Percentiles rank a stretch among this genome's conserved stretches.
These are phyloP conservation scores for Fagus sylvatica DNA, from an alignment of 306 rosid genomes.

Conservation along the genomic window DNA sequence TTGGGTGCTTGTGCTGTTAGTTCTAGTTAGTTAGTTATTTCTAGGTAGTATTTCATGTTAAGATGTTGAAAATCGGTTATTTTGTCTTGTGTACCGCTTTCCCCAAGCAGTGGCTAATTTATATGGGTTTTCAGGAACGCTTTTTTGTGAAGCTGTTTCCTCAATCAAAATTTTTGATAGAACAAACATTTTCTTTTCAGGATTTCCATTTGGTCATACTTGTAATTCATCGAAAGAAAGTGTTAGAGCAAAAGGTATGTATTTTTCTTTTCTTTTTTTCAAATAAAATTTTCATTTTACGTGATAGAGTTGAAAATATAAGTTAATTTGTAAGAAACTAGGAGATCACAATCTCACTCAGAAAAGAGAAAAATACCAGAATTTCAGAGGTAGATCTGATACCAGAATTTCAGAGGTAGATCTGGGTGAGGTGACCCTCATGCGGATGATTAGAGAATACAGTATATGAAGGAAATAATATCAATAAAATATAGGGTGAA, in stretches of 20 bases:
- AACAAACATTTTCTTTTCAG: slow-evolving; percentile 75
- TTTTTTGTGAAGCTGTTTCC: slow-evolving; percentile 39
- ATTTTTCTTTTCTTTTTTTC: slow-evolving; percentile 11
- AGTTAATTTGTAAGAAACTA: slow-evolving; percentile 6
- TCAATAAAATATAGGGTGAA: neutral
- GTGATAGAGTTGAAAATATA: slow-evolving; percentile 26
- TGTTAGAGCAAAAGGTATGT: slow-evolving; percentile 89
- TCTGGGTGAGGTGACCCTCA: neutral
- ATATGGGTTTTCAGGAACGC: slow-evolving; percentile 33
- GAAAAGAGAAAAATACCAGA: neutral
- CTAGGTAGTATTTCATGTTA: slow-evolving; percentile 20
- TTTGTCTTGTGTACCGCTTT: slow-evolving; percentile 20
- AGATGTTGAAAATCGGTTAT: slow-evolving; percentile 23
- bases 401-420: no score
- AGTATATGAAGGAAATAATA: neutral
- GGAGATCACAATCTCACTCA: neutral
- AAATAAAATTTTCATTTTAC: neutral
- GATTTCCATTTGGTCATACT: slow-evolving; percentile 81
- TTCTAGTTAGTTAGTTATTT: slow-evolving; percentile 23
- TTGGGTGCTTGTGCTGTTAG: slow-evolving; percentile 25
- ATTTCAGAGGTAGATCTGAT: neutral
- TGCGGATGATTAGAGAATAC: neutral
- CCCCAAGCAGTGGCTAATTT: slow-evolving; percentile 28
- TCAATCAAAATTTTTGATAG: slow-evolving; percentile 48
- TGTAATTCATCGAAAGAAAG: slow-evolving; percentile 78